These are phyloP conservation scores for Durio zibethinus DNA, from an alignment of 345 rosid species.

Conservation along the genomic window DNA sequence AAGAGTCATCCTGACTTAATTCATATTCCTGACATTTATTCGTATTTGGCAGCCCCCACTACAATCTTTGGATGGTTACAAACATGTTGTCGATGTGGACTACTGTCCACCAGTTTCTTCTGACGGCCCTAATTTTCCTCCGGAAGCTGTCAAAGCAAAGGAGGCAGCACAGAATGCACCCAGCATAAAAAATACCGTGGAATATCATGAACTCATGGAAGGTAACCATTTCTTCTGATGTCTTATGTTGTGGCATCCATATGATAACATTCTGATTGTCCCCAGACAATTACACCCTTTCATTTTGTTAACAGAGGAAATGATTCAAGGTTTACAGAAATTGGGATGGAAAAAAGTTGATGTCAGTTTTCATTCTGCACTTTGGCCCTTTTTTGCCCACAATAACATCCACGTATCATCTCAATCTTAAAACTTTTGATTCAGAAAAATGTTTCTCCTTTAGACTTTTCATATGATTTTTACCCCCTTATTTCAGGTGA, in stretches of 20 bases:
- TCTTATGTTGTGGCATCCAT: not conserved
- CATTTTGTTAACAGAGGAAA: conserved; percentile 64
- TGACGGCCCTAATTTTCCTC: conserved; percentile 79
- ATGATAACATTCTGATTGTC: not conserved
- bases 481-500: conserved; percentile 50
- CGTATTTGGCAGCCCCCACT: conserved; percentile 60
- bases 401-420: conserved; percentile 77
- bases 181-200: conserved; percentile 49
- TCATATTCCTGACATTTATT: not conserved
- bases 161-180: conserved; percentile 84
- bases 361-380: conserved; percentile 89
- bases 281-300: not conserved
- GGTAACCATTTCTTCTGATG: conserved; percentile 36
- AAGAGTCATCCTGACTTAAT: not conserved
- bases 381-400: conserved; percentile 96
- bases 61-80: conserved; percentile 88
- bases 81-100: conserved; percentile 90
- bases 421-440: not conserved
- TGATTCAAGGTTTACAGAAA: conserved; percentile 82
- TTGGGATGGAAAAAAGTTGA: conserved; percentile 95
- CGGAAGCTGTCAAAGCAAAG: conserved; percentile 86
- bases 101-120: conserved; percentile 83
- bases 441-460: not conserved
- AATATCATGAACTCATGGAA: conserved; percentile 85
- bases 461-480: not conserved